These are phyloP conservation scores for Penicillium sp. DNA, from an alignment of 2,329 filamentous ascomycete genomes.

Conservation along the genomic window DNA sequence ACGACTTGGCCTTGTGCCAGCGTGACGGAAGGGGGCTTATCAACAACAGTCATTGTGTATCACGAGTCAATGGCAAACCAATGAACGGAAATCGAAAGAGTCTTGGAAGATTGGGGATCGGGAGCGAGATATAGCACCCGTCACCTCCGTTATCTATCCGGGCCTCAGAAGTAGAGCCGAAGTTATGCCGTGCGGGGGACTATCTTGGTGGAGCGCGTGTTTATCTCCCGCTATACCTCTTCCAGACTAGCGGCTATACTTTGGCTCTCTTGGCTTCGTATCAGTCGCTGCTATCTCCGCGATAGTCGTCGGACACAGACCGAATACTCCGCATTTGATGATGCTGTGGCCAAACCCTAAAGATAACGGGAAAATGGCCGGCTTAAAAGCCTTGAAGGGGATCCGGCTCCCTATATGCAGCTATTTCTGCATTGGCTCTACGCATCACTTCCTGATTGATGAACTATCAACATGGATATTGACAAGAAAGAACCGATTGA, in stretches of 20 bases:
- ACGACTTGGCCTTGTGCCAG: conserved; percentile 34
- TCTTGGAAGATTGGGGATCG: conserved; percentile 6
- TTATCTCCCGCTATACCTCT: background rate
- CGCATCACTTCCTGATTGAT: background rate
- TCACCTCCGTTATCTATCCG: conserved; percentile 10
- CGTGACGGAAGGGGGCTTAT: conserved; percentile 11
- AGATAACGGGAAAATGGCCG: conserved; percentile 10
- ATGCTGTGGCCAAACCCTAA: background rate
- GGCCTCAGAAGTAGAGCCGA: conserved; percentile 20
- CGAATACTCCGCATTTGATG: conserved; percentile 12
- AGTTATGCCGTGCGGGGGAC: conserved; percentile 20
- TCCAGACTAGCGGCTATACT: background rate
- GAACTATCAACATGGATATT: conserved; percentile 5
- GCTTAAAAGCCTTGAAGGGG: background rate
- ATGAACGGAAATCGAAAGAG: background rate
- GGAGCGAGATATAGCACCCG: conserved; percentile 1
- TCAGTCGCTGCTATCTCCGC: background rate
- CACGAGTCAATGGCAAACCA: background rate
- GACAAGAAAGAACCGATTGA: conserved; percentile 6
- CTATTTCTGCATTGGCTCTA: background rate
- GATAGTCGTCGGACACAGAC: conserved; percentile 11
- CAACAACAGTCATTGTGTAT: conserved; percentile 2
- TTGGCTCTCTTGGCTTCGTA: background rate
- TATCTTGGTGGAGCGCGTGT: conserved; percentile 16
- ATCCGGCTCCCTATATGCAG: background rate